Evolutionary conservation across 108 stramenopile genomes (phyloP).

Genomic region (Nitzschia sp.): DNA sequence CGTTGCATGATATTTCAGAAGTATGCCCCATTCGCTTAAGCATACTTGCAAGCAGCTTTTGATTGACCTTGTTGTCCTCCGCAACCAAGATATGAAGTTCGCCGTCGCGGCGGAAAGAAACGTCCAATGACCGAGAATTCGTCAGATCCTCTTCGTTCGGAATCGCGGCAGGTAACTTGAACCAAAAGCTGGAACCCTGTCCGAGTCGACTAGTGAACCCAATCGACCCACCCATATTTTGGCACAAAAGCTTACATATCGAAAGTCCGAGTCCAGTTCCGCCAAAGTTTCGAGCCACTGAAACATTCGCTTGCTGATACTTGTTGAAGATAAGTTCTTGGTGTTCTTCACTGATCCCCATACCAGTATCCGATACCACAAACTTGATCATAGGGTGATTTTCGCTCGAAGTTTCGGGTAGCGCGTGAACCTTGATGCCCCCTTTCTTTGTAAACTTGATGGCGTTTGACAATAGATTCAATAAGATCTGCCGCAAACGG

Average conservation of each 20-base stretch:
- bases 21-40: slow-evolving; percentile 39
- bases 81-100: slow-evolving; percentile 41
- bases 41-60: slow-evolving; percentile 40
- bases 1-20: too few relatives aligned
- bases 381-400: slow-evolving; percentile 19
- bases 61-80: slow-evolving; percentile 63
- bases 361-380: slow-evolving; percentile 54
- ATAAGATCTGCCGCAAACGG: slow-evolving; percentile 53
- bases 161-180: slow-evolving; percentile 42
- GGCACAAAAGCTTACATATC: slow-evolving; percentile 37
- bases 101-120: background rate
- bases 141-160: background rate
- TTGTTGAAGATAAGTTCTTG: slow-evolving; percentile 42
- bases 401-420: background rate
- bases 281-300: slow-evolving; percentile 43
- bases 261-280: slow-evolving; percentile 57
- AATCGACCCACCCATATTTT: slow-evolving; percentile 45
- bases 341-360: slow-evolving; percentile 40
- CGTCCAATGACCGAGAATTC: slow-evolving; percentile 1
- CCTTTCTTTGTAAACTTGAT: slow-evolving; percentile 57
- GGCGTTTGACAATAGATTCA: slow-evolving; percentile 57
- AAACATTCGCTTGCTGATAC: slow-evolving; percentile 40
- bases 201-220: slow-evolving; percentile 32
- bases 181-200: slow-evolving; percentile 34
- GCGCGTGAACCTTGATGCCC: slow-evolving; percentile 13